These are phyloP conservation scores for Aristolochia fimbriata DNA, from an alignment of 164 flowering plant species.

Conservation along the genomic window DNA sequence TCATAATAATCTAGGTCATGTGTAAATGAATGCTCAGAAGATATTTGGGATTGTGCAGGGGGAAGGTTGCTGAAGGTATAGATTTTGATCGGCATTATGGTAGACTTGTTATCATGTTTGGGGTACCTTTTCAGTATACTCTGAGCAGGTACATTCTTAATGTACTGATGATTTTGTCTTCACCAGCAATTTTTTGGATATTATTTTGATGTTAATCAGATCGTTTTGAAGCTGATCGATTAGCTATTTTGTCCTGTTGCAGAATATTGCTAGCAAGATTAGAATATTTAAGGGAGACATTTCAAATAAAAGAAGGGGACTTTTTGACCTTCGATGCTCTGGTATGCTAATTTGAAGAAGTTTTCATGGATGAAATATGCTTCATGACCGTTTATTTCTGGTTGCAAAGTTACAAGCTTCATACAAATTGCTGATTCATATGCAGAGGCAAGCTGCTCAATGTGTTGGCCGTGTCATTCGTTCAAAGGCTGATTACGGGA, in stretches of 20 bases:
- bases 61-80: conserved; percentile 99
- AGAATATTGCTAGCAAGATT: conserved; percentile 88
- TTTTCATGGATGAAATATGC: background rate
- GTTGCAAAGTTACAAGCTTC: background rate
- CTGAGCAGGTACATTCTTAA: conserved; percentile 62
- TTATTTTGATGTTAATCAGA: background rate
- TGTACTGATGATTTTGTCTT: background rate
- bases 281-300: conserved; percentile 90
- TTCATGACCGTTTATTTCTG: background rate
- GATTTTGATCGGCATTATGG: conserved; percentile 99
- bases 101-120: conserved; percentile 97
- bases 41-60: conserved; percentile 39
- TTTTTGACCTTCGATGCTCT: conserved; percentile 96
- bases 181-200: background rate
- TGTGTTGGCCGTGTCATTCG: conserved; percentile 98
- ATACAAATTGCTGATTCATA: conserved; percentile 6
- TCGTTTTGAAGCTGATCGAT: background rate
- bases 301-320: conserved; percentile 98
- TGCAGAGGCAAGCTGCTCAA: conserved; percentile 99
- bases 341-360: conserved; percentile 33
- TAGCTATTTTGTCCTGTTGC: conserved; percentile 6
- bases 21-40: background rate
- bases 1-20: no score
- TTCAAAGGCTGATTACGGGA: conserved; percentile 97
- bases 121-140: conserved; percentile 96